A percentile compares a stretch with the other conserved stretches of the same genome.
Conservation (phyloP, 2,329 filamentous ascomycete species). For the Aaosphaeria pasadenensis region DNA sequence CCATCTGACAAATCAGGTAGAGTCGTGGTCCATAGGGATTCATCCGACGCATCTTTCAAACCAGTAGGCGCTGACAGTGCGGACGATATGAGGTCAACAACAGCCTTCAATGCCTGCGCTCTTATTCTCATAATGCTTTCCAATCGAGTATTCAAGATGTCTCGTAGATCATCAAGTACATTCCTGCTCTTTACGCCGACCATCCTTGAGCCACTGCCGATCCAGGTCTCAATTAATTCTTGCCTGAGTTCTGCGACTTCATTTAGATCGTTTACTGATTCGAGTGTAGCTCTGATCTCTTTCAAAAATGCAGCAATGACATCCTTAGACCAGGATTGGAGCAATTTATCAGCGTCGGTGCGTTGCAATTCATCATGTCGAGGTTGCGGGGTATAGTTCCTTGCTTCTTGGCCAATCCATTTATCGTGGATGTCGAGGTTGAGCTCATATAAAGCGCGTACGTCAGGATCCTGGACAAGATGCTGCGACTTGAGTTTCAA, state of each 20-base stretch:
- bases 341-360: slow-evolving; percentile 39
- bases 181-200: slow-evolving; percentile 65
- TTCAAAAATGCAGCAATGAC: slow-evolving; percentile 45
- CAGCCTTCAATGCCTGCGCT: slow-evolving; percentile 60
- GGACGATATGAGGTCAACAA: slow-evolving; percentile 63
- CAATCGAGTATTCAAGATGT: slow-evolving; percentile 67
- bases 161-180: slow-evolving; percentile 67
- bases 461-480: slow-evolving; percentile 67
- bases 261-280: slow-evolving; percentile 62
- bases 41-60: slow-evolving; percentile 40
- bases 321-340: slow-evolving; percentile 40
- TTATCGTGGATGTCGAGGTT: slow-evolving; percentile 73
- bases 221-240: slow-evolving; percentile 70
- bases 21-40: slow-evolving; percentile 65
- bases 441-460: slow-evolving; percentile 66
- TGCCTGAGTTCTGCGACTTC: slow-evolving; percentile 68
- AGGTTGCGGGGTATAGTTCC: slow-evolving; percentile 83
- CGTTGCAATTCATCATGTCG: slow-evolving; percentile 66
- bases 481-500: slow-evolving; percentile 65
- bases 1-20: slow-evolving; percentile 64
- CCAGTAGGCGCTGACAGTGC: slow-evolving; percentile 59
- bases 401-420: slow-evolving; percentile 81
- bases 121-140: slow-evolving; percentile 61
- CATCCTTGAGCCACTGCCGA: slow-evolving; percentile 63
- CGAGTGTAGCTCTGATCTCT: slow-evolving; percentile 61